Evolutionary conservation across 2,329 filamentous ascomycete genomes (phyloP), one percentile per base, ranked within the genome.

Genomic region (Fragosphaeria purpurea): DNA sequence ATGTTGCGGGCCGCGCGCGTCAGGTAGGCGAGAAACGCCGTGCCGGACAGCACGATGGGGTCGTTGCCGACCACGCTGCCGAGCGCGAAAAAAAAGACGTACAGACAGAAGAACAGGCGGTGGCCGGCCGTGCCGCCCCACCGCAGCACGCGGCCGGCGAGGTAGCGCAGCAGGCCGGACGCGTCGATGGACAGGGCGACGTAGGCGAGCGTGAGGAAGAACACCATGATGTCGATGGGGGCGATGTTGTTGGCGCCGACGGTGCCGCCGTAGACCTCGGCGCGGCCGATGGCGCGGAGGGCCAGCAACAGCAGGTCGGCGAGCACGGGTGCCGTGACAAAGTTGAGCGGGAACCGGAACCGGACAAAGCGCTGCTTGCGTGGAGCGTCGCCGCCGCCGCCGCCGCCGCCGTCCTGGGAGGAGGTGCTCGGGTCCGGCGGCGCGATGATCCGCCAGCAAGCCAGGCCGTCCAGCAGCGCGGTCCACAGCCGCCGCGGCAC

Each of bases 151-250:
- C 78, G 84, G 69, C 85, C 86, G 0, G 85, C 83, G 30, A 87
- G 62, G 55, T 73, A 88, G 50, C 83, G 70, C 58, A 88, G 86
- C 12, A 88, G 69, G 4, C 85, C 85, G 0, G 84, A 87, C 3
- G 85, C 83, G 56, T 88, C 85, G 53, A 88, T 85, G 0, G 83
- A 87, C 44, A 88, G 86, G 44, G 85, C 84, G 53, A 88, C 86
- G 58, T 88, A 88, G 3, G 85, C 84, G 42, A 86, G 63, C 0
- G 82, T 85, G 42, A 88, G 70, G 66, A 88, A 88, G 66, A 88
- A 88, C 12, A 73, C 67, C 81, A 88, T 86, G 54, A 87, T 86
- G 53, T 88, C 83, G 56, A 85, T 74, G 0, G 84, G 84, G 2
- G 71, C 71, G 57, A 88, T 88, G 59, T 80, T 70, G 58, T 85